Percentiles rank a stretch among this genome's conserved stretches.
phyloP scores from a whole-genome alignment of 2,329 filamentous ascomycete genomes.

The Chrysoporthe puriensis region DNA sequence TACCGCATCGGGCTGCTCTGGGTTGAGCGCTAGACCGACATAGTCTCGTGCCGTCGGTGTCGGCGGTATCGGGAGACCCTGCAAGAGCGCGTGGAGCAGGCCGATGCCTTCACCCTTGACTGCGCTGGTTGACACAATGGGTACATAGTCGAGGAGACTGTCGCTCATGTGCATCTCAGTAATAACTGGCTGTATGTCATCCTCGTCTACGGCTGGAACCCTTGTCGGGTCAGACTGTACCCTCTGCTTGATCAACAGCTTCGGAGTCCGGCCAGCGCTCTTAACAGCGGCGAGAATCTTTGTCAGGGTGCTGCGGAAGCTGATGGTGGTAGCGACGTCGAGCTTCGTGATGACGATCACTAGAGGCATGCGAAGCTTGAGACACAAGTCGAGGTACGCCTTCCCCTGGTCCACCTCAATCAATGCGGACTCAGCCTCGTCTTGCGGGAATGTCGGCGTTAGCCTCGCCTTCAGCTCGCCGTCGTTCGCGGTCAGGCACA shows the following conservation, averaged over 20 bases:
- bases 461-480: conserved; percentile 47
- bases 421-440: conserved; percentile 53
- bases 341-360: conserved; percentile 88
- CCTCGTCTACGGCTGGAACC: conserved; percentile 59
- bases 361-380: conserved; percentile 78
- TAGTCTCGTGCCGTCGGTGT: conserved; percentile 57
- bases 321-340: conserved; percentile 77
- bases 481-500: conserved; percentile 85
- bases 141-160: conserved; percentile 61
- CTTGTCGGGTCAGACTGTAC: conserved; percentile 55
- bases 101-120: conserved; percentile 83
- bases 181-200: conserved; percentile 62
- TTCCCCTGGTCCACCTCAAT: conserved; percentile 72
- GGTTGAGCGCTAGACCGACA: conserved; percentile 58
- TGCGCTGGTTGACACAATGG: conserved; percentile 85
- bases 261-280: conserved; percentile 71
- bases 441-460: conserved; percentile 50
- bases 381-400: conserved; percentile 81
- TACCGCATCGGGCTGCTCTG: conserved; percentile 64
- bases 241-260: conserved; percentile 67
- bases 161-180: conserved; percentile 50
- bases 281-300: conserved; percentile 81
- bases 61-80: conserved; percentile 71
- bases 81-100: conserved; percentile 79
- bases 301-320: conserved; percentile 70